Evolutionary conservation across 805 yeast species (phyloP), one percentile per base, ranked within the genome.

Genomic region (Metschnikowia kunwiensis): DNA sequence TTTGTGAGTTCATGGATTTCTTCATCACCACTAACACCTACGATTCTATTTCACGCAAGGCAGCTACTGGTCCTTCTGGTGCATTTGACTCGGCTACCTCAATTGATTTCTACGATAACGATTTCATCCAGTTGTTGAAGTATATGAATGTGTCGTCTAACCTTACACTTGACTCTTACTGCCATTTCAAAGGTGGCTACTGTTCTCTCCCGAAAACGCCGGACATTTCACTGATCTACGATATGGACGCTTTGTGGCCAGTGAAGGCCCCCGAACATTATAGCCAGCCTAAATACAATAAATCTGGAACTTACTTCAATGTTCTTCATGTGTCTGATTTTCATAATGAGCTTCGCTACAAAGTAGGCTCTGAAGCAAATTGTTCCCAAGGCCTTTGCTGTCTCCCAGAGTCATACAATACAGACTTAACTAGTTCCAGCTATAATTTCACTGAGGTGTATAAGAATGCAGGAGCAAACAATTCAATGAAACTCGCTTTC

Each of bases 311-410:
- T 38, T 62, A 68, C 1, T 75, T 80, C 57, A 75, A 78, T 41
- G 86, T 79, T 4, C 61, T 82, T 42, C 89, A 82, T 47, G 49
- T 82, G 21, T 72, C 82, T 13, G 88, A 82, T 52, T 76, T 81
- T 57, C 87, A 82, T 55, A 57, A 78, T 30, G 76, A 80, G 52
- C 55, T 74, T 37, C 74, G 75, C 44, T 78, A 74, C 54, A 55
- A 64, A 15, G 59, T 74, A 9, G 82, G 81, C 21, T 55, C 73
- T 4, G 84, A 78, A 54, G 74, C 73, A n/a, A 77, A 78, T 50
- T 77, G 82, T 55, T 57, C 75, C 56, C 39, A 63, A 43, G 44
- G 63, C 55, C 68, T 79, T 72, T 82, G 89, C 55, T 82, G 89
- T 55, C 68, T 78, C 17, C 72, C 77, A 0, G 74, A 70, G 36